Evolutionary conservation across 495 filamentous ascomycete genomes (phyloP), one percentile per base, ranked within the genome.

Genomic region (Trichoderma erinaceum): DNA sequence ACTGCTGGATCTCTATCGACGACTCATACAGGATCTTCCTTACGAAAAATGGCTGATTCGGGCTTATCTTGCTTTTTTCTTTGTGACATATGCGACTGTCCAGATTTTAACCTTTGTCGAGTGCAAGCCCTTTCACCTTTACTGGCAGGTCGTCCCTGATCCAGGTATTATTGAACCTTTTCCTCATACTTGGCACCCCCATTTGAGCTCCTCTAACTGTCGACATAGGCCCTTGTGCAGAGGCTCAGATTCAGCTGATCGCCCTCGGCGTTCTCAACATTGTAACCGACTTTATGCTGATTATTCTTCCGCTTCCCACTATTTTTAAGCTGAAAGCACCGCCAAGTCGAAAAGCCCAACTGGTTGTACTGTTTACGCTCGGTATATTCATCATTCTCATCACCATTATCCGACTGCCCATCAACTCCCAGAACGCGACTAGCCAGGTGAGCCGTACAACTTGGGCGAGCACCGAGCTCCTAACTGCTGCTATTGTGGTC

Each of bases 401-500:
- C 27, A 79, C 78, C 43, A 71, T 81, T 15, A 74, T 79, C 52
- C 74, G 80, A 21, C 61, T 81, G 3, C 77, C 78, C 23, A 70
- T 77, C 21, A 70, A 74, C 41, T 73, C 74, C 67, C 69, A 65
- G 32, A 73, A 81, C 56, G 65, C 72, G 21, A 74, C 75, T 15
- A 71, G 69, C 0, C 79, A 81, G 66, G 73, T 75, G 2, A 81
- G 76, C 13, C 75, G 80, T 18, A 81, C 73, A 2, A 71, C 80
- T 2, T 81, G 79, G 79, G 80, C 76, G 16, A 78, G 75, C 2
- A 72, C 79, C 18, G 79, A 83, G 43, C 69, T 78, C 32, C 72
- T 83, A n/a, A 75, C 77, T 21, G 78, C 80, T 23, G 73, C 77
- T 35, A 77, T 82, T 23, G 80, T 83, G 4, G 78, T 80, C 15